Evolutionary conservation across 306 rosid species (phyloP).

Genomic region (Fagus crenata): DNA sequence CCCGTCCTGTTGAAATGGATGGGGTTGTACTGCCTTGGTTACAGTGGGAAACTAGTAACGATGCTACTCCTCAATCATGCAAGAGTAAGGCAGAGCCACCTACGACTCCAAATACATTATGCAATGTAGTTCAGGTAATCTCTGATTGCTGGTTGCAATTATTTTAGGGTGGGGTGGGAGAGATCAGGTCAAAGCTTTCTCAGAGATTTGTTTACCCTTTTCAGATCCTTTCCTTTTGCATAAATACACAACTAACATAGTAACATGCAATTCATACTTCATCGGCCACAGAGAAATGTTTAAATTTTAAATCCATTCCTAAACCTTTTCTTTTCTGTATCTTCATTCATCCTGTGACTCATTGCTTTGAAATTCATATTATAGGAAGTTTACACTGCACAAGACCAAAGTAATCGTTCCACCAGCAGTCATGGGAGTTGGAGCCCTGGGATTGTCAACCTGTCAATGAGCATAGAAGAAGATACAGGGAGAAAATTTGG

Average conservation of each 20-base stretch:
- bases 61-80: slow-evolving; percentile 47
- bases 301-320: not conserved
- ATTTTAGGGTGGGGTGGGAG: not conserved
- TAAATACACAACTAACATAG: not conserved
- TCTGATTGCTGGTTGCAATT: not conserved
- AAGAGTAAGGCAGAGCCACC: slow-evolving; percentile 43
- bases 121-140: slow-evolving; percentile 6
- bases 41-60: slow-evolving; percentile 86
- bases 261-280: no score
- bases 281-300: not conserved
- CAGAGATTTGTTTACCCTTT: not conserved
- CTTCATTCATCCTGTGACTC: not conserved
- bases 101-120: slow-evolving; percentile 42
- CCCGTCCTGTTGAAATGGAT: slow-evolving; percentile 70
- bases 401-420: slow-evolving; percentile 48
- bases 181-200: not conserved
- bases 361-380: slow-evolving; percentile 23
- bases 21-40: slow-evolving; percentile 88
- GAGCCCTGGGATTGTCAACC: slow-evolving; percentile 56
- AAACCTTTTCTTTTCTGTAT: not conserved
- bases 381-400: slow-evolving; percentile 43
- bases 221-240: not conserved
- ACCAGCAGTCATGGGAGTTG: slow-evolving; percentile 89
- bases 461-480: slow-evolving; percentile 50
- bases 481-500: slow-evolving; percentile 40